phyloP scores from a whole-genome alignment of 78 protist genomes.

The Dictyostelium purpureum region DNA sequence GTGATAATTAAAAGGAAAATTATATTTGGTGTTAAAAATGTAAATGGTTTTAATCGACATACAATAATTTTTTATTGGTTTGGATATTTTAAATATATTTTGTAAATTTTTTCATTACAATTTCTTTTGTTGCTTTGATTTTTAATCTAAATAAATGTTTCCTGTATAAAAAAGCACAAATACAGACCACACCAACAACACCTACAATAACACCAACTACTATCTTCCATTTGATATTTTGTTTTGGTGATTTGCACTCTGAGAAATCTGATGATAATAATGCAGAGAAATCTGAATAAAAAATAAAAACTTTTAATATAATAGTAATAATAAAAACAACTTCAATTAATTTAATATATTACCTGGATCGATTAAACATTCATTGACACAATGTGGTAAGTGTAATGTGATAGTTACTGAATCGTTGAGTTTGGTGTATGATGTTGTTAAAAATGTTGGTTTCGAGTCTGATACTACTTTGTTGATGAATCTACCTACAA shows the following conservation, averaged over 20 bases:
- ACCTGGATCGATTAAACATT: too few relatives aligned
- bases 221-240: neutral
- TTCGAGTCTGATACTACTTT: neutral
- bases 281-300: neutral
- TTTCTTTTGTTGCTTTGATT: too few relatives aligned
- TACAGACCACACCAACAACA: neutral
- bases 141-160: too few relatives aligned
- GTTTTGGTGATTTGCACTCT: neutral
- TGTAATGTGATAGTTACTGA: too few relatives aligned
- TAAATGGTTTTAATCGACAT: too few relatives aligned
- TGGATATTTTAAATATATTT: too few relatives aligned
- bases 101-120: too few relatives aligned
- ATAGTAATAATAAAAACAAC: neutral
- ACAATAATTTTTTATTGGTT: too few relatives aligned
- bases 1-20: too few relatives aligned
- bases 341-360: neutral
- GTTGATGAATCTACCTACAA: conserved; percentile 27
- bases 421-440: neutral
- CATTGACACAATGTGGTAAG: too few relatives aligned
- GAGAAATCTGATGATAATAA: neutral
- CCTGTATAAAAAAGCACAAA: too few relatives aligned
- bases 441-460: neutral
- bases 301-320: neutral
- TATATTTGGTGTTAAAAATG: too few relatives aligned
- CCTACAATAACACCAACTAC: neutral